A percentile compares a stretch with the other conserved stretches of the same genome.
phyloP scores from a whole-genome alignment of 148 eudicot genomes.

The Mesembryanthemum crystallinum region DNA sequence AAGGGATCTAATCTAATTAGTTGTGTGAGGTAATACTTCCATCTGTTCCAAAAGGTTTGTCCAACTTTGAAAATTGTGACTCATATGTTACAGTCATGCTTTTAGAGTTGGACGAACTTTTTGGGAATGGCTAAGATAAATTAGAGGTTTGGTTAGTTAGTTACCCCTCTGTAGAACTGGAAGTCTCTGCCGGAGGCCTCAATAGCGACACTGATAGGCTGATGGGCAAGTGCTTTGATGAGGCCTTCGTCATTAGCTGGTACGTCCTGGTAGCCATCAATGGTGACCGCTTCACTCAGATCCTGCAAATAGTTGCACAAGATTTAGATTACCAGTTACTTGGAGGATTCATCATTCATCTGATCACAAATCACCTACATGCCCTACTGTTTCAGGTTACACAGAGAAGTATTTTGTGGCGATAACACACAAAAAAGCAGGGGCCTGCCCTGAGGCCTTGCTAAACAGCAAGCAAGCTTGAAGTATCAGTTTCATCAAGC shows the following conservation, averaged over 20 bases:
- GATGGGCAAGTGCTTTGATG: slow-evolving; percentile 89
- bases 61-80: too few relatives aligned
- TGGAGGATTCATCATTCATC: not conserved
- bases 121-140: too few relatives aligned
- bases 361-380: not conserved
- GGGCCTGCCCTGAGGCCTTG: too few relatives aligned
- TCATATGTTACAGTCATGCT: too few relatives aligned
- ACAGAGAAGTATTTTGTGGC: too few relatives aligned
- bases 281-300: slow-evolving; percentile 48
- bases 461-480: too few relatives aligned
- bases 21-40: not conserved
- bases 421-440: too few relatives aligned
- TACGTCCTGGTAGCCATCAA: slow-evolving; percentile 84
- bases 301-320: slow-evolving; percentile 21
- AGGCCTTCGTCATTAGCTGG: slow-evolving; percentile 76
- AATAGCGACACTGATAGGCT: slow-evolving; percentile 88
- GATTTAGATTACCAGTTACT: not conserved
- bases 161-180: slow-evolving; percentile 97
- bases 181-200: slow-evolving; percentile 93
- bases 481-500: too few relatives aligned
- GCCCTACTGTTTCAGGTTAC: too few relatives aligned
- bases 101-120: too few relatives aligned
- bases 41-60: too few relatives aligned
- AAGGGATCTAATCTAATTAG: not conserved
- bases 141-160: not conserved